A percentile compares a stretch with the other conserved stretches of the same genome.
phyloP scores from a whole-genome alignment of 441 rosid genomes.

The Metrosideros polymorpha region DNA sequence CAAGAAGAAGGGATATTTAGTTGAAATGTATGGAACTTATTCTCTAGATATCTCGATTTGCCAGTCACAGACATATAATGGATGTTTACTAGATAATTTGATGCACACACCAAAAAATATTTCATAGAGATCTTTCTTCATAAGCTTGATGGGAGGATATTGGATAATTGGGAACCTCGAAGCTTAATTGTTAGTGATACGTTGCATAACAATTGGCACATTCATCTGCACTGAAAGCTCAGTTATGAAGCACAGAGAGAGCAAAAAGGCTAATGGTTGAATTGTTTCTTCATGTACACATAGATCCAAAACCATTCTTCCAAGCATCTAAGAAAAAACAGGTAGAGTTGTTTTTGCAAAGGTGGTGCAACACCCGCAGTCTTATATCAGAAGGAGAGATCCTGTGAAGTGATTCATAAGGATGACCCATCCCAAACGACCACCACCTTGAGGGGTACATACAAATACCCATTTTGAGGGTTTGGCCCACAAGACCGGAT shows the following conservation, averaged over 20 bases:
- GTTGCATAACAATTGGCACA: background rate
- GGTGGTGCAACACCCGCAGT: background rate
- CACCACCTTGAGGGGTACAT: background rate
- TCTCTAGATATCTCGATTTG: background rate
- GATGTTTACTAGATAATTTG: background rate
- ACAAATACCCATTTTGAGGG: background rate
- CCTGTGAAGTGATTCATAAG: background rate
- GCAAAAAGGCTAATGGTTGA: background rate
- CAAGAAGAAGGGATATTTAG: background rate
- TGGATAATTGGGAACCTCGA: background rate
- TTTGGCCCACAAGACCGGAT: background rate
- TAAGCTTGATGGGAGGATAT: background rate
- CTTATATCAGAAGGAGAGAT: background rate
- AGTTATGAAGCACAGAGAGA: background rate
- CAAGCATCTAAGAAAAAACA: background rate
- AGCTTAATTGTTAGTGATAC: background rate
- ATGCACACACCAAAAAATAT: background rate
- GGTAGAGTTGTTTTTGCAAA: background rate
- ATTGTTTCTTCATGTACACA: background rate
- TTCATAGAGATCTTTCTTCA: background rate
- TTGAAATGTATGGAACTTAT: background rate
- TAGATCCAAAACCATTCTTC: background rate
- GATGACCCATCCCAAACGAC: background rate
- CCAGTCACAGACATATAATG: background rate
- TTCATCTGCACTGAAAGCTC: background rate